Evolutionary conservation across 768 basidiomycete genomes (phyloP), one percentile per base, ranked within the genome.

Genomic region (Nevesoporus exiguus): DNA sequence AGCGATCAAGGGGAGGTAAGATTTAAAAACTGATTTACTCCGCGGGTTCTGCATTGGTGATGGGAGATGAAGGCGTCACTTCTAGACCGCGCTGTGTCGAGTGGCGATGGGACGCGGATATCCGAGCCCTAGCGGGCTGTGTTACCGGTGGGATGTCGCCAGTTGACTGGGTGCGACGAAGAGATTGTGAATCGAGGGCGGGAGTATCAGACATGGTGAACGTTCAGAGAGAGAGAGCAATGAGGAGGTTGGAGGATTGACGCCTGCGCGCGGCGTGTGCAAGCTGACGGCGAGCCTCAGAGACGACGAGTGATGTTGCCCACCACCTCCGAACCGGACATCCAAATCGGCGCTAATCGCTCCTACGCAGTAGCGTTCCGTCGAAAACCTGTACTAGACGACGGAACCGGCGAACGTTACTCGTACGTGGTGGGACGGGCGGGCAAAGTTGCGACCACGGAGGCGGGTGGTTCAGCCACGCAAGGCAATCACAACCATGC

Each of bases 111-210:
- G 65, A 64, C 15, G 58, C 65, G 33, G 70, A 65, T 58, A 66
- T 60, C 41, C 65, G 67, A 21, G 69, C 65, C 51, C 69, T 58
- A 4, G 59, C 24, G 7, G 71, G 66, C 29, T 49, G 65, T 30
- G 60, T 34, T 25, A 61, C 27, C 5, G 67, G 55, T 29, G 66
- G 65, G 46, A 73, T 70, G 60, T 71, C 63, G 1, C 70, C 70
- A 27, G 71, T 71, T 1, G 70, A 73, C 57, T 68, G 71, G 9
- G 70, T 71, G 50, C 71, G 60, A 46, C 71, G 64, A 24, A 71
- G 62, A 55, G 65, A 64, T 60, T 71, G 70, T 49, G 67, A 66
- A 60, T 72, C 69, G 47, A 58, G 51, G 36, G 63, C 48, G 21
- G 59, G 58, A 41, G 62, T 43, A 30, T 59, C 61, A 42, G 71